These are phyloP conservation scores for Cordyceps farinosa DNA, from an alignment of 2,329 filamentous ascomycete species.

Conservation along the genomic window DNA sequence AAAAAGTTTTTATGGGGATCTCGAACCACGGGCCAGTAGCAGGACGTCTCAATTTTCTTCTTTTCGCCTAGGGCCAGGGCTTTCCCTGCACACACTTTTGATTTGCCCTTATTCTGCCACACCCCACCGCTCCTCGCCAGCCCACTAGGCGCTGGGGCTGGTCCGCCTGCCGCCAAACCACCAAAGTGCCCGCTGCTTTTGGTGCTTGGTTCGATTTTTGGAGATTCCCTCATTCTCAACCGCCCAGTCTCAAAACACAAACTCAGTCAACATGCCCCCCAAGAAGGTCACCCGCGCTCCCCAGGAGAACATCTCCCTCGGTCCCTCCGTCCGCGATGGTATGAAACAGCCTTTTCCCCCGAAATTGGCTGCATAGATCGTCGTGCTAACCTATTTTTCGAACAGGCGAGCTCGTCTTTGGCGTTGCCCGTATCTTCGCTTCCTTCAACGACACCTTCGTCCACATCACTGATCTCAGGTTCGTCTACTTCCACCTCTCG, in stretches of 20 bases:
- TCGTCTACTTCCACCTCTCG: constrained; percentile 37
- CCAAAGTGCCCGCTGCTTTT: constrained; percentile 20
- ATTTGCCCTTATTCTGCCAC: constrained; percentile 31
- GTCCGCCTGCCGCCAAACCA: constrained; percentile 24
- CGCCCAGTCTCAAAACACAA: constrained; percentile 3
- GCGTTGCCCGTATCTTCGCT: constrained; percentile 94
- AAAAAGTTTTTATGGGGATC: constrained; percentile 3
- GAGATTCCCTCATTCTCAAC: constrained; percentile 22
- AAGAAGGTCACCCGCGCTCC: constrained; percentile 82
- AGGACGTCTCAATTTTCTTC: background rate
- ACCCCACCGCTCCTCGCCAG: constrained; percentile 32
- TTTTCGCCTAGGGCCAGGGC: constrained; percentile 32
- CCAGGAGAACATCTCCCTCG: constrained; percentile 98
- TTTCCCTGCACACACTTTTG: constrained; percentile 2
- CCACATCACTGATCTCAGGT: constrained; percentile 99
- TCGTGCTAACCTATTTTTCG: constrained; percentile 19
- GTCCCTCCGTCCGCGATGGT: constrained; percentile 96
- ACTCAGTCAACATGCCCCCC: constrained; percentile 67
- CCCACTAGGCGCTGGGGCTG: constrained; percentile 1
- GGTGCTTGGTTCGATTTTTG: constrained; percentile 25
- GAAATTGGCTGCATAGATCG: background rate
- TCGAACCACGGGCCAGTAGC: background rate
- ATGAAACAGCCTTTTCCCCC: constrained; percentile 35
- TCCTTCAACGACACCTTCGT: constrained; percentile 94
- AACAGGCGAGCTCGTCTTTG: constrained; percentile 91